These are phyloP conservation scores for Fusarium tuaranense DNA, from an alignment of 2,329 filamentous ascomycete genomes.

Conservation along the genomic window DNA sequence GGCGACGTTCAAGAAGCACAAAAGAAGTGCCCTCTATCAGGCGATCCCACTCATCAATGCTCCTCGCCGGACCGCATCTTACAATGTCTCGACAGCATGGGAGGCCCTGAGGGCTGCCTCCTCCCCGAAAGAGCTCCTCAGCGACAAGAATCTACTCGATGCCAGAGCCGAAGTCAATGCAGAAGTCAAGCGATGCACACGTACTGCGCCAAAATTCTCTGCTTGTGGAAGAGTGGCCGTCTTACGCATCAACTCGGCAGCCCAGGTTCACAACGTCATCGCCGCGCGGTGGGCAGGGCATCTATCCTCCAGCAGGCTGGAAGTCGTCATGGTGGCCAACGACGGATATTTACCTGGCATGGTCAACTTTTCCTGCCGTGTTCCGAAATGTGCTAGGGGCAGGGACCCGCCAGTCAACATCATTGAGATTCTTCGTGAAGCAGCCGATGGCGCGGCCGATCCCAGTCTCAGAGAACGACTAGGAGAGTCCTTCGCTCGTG, in stretches of 20 bases:
- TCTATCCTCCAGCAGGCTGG: conserved; percentile 67
- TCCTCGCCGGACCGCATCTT: conserved; percentile 70
- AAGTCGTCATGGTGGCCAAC: conserved; percentile 75
- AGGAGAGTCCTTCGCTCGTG: conserved; percentile 73
- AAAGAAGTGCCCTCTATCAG: conserved; percentile 72
- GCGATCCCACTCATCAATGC: conserved; percentile 75
- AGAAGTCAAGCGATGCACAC: conserved; percentile 72
- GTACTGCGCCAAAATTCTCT: conserved; percentile 72
- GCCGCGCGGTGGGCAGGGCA: conserved; percentile 75
- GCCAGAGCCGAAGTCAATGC: conserved; percentile 69
- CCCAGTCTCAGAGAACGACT: conserved; percentile 59
- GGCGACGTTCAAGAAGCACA: conserved; percentile 67
- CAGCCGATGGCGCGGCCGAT: conserved; percentile 58
- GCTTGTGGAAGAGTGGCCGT: conserved; percentile 72
- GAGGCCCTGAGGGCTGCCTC: conserved; percentile 63
- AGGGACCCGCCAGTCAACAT: conserved; percentile 71
- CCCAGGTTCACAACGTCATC: conserved; percentile 75
- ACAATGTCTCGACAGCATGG: conserved; percentile 72
- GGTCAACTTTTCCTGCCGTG: conserved; percentile 76
- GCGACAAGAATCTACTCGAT: conserved; percentile 60
- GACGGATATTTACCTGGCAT: conserved; percentile 71
- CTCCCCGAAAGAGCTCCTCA: conserved; percentile 63
- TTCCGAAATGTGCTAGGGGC: conserved; percentile 66
- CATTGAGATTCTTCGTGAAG: conserved; percentile 66
- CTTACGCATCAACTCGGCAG: conserved; percentile 68